These are phyloP conservation scores for Dalbergia oliveri DNA, from an alignment of 306 rosid genomes.

Conservation along the genomic window DNA sequence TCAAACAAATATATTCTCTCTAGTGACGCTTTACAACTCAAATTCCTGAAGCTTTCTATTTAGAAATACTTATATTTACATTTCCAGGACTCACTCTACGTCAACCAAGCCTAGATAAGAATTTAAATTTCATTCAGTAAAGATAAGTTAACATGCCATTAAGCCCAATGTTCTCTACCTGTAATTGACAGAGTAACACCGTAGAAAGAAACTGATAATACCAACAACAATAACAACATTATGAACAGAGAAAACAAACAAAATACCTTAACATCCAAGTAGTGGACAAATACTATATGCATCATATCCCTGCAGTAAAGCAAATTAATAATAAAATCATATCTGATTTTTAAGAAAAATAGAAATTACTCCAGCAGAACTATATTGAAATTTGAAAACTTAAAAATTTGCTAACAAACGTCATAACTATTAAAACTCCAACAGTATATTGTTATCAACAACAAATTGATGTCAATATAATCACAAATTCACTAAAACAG, in stretches of 20 bases:
- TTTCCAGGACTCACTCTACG: conserved; percentile 9
- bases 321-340: conserved; percentile 34
- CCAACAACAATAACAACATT: conserved; percentile 25
- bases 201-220: neutral
- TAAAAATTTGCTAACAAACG: conserved; percentile 12
- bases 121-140: neutral
- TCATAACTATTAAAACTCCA: conserved; percentile 6
- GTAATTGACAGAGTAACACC: no score
- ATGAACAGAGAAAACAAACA: conserved; percentile 38
- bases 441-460: neutral
- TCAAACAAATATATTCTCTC: conserved; percentile 13
- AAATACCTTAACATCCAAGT: conserved; percentile 88
- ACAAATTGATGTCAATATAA: neutral
- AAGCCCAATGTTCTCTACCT: neutral
- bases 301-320: conserved; percentile 79
- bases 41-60: neutral
- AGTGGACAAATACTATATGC: conserved; percentile 96
- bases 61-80: conserved; percentile 10
- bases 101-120: conserved; percentile 14
- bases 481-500: conserved; percentile 29
- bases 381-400: conserved; percentile 36
- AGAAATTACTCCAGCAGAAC: conserved; percentile 5
- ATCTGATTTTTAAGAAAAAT: conserved; percentile 35
- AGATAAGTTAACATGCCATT: neutral
- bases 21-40: conserved; percentile 29